A percentile compares a stretch with the other conserved stretches of the same genome.
Conservation (phyloP, 257 asterid species). For the Cordia subcordata region DNA sequence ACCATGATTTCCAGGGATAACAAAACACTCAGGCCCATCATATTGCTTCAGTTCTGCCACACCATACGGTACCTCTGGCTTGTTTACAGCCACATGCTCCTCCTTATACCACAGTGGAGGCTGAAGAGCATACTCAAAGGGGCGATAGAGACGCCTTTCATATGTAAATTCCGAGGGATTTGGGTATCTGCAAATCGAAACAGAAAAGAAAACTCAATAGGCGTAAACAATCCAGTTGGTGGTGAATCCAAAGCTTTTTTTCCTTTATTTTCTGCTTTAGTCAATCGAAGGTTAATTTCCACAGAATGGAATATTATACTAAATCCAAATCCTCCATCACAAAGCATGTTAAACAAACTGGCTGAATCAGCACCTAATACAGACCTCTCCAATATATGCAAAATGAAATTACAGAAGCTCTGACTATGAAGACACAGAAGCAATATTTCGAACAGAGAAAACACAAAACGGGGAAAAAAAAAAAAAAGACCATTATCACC, state of each 20-base stretch:
- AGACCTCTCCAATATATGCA: neutral
- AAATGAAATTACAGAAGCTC: neutral
- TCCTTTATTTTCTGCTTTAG: too few species aligned
- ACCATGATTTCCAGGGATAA: constrained; percentile 99
- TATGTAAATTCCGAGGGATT: constrained; percentile 90
- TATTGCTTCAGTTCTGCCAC: constrained; percentile 58
- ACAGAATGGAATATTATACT: neutral
- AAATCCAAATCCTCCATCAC: neutral
- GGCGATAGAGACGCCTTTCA: constrained; percentile 86
- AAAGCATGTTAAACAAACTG: neutral
- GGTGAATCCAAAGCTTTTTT: neutral
- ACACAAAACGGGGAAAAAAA: too few species aligned
- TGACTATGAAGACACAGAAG: too few species aligned
- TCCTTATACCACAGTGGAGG: constrained; percentile 85
- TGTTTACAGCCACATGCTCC: constrained; percentile 80
- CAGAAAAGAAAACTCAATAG: constrained; percentile 2
- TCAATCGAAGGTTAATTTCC: too few species aligned
- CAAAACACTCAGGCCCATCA: constrained; percentile 91
- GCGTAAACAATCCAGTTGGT: neutral
- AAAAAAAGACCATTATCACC: too few species aligned
- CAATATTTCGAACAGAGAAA: too few species aligned
- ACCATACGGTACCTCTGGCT: constrained; percentile 85
- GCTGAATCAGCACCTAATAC: neutral
- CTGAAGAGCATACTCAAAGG: constrained; percentile 95
- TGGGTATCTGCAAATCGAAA: constrained; percentile 61